phyloP scores from a whole-genome alignment of 352 stramenopile species.

The Globisporangium paroecandrum region DNA sequence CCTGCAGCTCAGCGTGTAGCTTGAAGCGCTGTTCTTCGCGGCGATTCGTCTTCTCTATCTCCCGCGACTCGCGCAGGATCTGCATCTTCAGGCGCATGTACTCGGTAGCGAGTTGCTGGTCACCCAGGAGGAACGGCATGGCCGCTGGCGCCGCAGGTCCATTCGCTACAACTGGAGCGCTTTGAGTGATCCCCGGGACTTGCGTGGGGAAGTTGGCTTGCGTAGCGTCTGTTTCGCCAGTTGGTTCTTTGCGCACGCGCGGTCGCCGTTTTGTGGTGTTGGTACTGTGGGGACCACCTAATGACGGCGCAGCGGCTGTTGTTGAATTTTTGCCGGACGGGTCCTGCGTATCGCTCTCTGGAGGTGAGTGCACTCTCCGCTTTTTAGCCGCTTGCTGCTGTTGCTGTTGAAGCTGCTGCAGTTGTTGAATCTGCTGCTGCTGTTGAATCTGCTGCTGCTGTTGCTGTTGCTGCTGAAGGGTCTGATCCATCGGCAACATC shows the following conservation, averaged over 20 bases:
- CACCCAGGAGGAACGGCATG: neutral
- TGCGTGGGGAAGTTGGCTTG: neutral
- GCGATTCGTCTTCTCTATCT: slow-evolving; percentile 7
- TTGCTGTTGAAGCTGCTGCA: neutral
- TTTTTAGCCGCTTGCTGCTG: slow-evolving; percentile 6
- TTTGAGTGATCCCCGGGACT: neutral
- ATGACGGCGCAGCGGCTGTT: neutral
- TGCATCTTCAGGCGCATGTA: slow-evolving; percentile 22
- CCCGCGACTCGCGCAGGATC: slow-evolving; percentile 23
- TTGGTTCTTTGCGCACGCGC: neutral
- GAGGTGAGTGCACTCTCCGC: neutral
- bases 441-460: neutral
- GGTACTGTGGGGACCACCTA: neutral
- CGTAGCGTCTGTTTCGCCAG: neutral
- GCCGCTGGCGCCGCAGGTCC: neutral
- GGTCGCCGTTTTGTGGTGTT: slow-evolving; percentile 7
- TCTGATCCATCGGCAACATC: neutral
- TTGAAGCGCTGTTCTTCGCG: slow-evolving; percentile 28
- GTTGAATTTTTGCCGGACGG: neutral
- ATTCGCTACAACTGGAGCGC: neutral
- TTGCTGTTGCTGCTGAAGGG: neutral
- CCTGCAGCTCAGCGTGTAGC: slow-evolving; percentile 34
- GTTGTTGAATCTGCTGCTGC: neutral
- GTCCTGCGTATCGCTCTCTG: neutral
- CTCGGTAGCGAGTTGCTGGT: slow-evolving; percentile 16